Base-by-base conservation (phyloP, 768 basidiomycete genomes). In the Phallus indusiatus region DNA sequence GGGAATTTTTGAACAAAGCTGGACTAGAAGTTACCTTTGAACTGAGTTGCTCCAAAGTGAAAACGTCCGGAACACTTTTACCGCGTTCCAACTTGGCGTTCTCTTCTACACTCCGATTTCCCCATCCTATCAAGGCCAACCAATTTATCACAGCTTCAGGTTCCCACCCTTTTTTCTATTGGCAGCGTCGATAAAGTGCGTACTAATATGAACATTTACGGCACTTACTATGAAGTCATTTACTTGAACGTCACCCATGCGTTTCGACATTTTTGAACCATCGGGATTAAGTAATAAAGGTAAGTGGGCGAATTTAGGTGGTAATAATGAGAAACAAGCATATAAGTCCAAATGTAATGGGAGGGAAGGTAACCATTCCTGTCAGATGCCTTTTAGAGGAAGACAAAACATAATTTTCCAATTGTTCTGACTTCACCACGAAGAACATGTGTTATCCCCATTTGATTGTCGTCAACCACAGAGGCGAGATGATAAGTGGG, bases 401-500 rank as follows among this genome's bases (percentile, higher is more conserved):
- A 17, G 5, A 35, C 6, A 48, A 18, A 63, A 28, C 28, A 2
- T 28, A 2, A 28, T 28, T 28, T 28, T 28, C 28, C 7, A 7
- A 28, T 28, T 28, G 7, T 28, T 28, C 76, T 28, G 59, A 86
- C 94, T 80, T 97, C 94, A 53, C 96, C 96, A 24, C 96, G 83
- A 1, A 98, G 73, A 5, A 98, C 94, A 71, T 98, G 96, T 0
- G 93, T 91, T 21, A 99, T 91, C 0, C 85, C 86, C 96, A 99
- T 99, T 65, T 86, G 83, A 65, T 93, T 84, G 71, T 99, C 96
- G 64, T 99, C 96, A 0, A 95, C 91, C 0, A 98, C 91, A 20
- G 86, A 94, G 0, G 96, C 95, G 5, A 99, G 80, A 63, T 98
- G 96, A 68, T 99, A 99, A 0, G 95, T 98, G 5, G 96, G 96